Evolutionary conservation across 371 early-diverging fungal species (phyloP).

Genomic region (Conidiobolus incongruus): DNA sequence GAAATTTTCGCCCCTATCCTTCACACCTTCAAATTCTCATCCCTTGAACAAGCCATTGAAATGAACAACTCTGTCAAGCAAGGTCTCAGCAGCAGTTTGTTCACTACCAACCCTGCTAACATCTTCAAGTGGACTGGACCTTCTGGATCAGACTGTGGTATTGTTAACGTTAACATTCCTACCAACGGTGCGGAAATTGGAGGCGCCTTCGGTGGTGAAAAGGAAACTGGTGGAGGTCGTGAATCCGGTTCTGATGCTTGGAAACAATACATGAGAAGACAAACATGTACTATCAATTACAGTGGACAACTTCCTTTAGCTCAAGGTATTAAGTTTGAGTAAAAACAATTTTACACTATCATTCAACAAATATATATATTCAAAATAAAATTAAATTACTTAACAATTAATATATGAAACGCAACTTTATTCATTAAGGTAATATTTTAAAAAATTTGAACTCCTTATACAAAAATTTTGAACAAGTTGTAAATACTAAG

Average conservation of each 20-base stretch:
- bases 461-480: no score
- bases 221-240: constrained; percentile 93
- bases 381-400: no score
- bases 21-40: constrained; percentile 63
- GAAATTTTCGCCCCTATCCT: constrained; percentile 93
- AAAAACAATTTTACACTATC: no score
- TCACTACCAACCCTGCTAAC: constrained; percentile 55
- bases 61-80: constrained; percentile 80
- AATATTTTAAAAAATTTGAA: no score
- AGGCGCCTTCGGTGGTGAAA: constrained; percentile 94
- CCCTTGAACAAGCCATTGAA: constrained; percentile 67
- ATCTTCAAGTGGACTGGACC: constrained; percentile 91
- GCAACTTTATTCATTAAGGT: no score
- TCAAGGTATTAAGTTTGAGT: constrained; percentile 94
- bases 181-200: constrained; percentile 97
- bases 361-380: no score
- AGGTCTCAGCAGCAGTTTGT: constrained; percentile 75
- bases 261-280: constrained; percentile 58
- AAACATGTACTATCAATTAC: constrained; percentile 70
- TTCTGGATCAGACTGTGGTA: constrained; percentile 87
- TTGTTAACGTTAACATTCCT: constrained; percentile 93
- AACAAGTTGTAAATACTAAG: no score
- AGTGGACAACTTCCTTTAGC: constrained; percentile 78
- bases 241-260: constrained; percentile 85
- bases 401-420: no score